Conservation (phyloP, 164 flowering plant species). For the Magnolia changhungtana region DNA sequence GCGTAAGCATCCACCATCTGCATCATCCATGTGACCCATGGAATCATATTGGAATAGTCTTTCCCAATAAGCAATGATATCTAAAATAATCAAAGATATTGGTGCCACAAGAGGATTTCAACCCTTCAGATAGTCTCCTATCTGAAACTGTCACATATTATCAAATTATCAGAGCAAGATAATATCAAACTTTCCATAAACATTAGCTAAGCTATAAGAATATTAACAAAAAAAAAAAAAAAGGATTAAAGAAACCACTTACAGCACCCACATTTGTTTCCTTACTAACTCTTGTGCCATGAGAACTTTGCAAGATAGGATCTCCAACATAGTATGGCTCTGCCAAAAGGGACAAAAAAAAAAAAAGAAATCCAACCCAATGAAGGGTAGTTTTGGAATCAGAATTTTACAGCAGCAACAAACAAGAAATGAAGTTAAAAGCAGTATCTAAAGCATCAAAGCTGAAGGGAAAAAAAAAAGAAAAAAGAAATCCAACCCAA, state of each 20-base stretch:
- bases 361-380: conserved; percentile 3
- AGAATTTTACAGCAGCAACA: not conserved
- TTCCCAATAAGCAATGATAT: no score
- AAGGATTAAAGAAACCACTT: conserved; percentile 23
- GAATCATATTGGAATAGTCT: no score
- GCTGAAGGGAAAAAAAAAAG: not conserved
- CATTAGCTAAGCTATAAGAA: conserved; percentile 1
- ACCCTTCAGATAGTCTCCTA: not conserved
- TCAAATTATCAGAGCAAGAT: not conserved
- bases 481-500: conserved; percentile 3
- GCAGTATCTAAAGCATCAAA: not conserved
- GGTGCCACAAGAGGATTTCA: no score
- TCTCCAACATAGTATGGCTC: conserved; percentile 38
- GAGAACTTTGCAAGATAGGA: conserved; percentile 26
- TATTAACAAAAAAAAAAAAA: not conserved
- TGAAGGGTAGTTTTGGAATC: not conserved
- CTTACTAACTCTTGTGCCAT: conserved; percentile 27
- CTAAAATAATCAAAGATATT: no score
- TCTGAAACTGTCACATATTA: not conserved
- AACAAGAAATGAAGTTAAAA: not conserved
- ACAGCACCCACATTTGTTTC: conserved; percentile 33
- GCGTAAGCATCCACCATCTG: no score
- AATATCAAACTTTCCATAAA: not conserved
- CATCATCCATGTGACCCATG: no score
- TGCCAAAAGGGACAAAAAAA: conserved; percentile 19